A percentile compares a stretch with the other conserved stretches of the same genome.
These are phyloP conservation scores for Hymenoscyphus scutula DNA, from an alignment of 2,329 filamentous ascomycete species.

Conservation along the genomic window DNA sequence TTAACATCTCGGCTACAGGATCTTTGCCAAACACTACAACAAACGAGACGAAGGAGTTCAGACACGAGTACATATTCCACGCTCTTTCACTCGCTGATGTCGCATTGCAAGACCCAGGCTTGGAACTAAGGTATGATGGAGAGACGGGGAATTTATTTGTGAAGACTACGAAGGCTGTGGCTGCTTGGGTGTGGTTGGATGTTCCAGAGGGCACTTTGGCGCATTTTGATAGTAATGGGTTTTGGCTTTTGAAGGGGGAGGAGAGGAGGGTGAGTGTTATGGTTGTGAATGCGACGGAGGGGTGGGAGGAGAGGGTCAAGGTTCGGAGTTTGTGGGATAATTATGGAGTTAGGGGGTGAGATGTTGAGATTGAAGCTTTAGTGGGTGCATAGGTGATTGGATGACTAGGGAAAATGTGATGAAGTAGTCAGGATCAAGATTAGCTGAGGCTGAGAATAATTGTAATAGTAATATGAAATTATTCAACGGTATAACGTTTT, in stretches of 20 bases:
- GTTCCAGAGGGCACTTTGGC: conserved; percentile 21
- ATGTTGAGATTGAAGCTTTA: background rate
- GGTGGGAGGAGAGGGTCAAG: conserved; percentile 19
- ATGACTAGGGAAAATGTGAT: too few species aligned
- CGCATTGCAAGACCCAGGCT: conserved; percentile 19
- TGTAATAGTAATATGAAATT: too few species aligned
- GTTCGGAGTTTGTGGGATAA: conserved; percentile 28
- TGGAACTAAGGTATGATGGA: conserved; percentile 14
- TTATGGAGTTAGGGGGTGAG: conserved; percentile 7
- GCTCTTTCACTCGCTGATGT: conserved; percentile 17
- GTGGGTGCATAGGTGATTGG: too few species aligned
- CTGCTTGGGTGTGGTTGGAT: conserved; percentile 29
- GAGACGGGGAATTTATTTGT: conserved; percentile 19
- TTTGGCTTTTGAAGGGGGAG: conserved; percentile 26
- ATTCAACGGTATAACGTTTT: too few species aligned
- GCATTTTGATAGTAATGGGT: conserved; percentile 26
- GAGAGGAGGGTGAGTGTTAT: conserved; percentile 19
- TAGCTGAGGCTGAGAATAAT: too few species aligned
- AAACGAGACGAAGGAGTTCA: conserved; percentile 14
- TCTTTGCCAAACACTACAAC: conserved; percentile 17
- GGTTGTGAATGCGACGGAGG: conserved; percentile 16
- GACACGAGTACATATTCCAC: conserved; percentile 25
- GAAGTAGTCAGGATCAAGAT: too few species aligned
- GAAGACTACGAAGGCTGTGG: conserved; percentile 21
- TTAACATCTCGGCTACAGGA: conserved; percentile 25